Evolutionary conservation across 768 basidiomycete species (phyloP).

Genomic region (Amanita fuliginea): DNA sequence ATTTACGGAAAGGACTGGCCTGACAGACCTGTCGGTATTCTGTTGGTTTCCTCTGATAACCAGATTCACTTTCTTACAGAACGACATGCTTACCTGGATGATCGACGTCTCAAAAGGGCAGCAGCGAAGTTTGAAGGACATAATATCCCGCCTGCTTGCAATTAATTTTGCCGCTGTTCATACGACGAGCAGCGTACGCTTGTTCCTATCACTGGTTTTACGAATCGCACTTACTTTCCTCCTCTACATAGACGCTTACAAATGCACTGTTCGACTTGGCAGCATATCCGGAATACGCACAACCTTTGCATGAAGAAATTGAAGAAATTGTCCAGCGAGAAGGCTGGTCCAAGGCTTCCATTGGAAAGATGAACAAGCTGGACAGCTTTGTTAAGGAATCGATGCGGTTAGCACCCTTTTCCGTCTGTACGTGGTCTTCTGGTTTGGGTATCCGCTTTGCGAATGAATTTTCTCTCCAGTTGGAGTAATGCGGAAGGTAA

Average conservation of each 20-base stretch:
- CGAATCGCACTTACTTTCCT: background rate
- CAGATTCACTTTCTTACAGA: slow-evolving; percentile 15
- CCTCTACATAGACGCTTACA: slow-evolving; percentile 20
- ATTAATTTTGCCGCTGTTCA: slow-evolving; percentile 33
- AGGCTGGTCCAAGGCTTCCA: slow-evolving; percentile 24
- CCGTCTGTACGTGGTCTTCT: slow-evolving; percentile 10
- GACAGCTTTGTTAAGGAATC: slow-evolving; percentile 37
- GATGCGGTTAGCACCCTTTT: slow-evolving; percentile 15
- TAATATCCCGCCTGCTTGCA: slow-evolving; percentile 23
- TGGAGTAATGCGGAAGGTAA: slow-evolving; percentile 15
- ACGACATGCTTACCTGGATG: slow-evolving; percentile 37
- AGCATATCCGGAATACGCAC: slow-evolving; percentile 19
- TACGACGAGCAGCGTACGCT: slow-evolving; percentile 27
- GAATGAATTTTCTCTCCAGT: slow-evolving; percentile 11
- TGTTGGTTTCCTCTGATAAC: background rate
- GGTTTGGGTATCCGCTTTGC: slow-evolving; percentile 10
- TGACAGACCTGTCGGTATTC: slow-evolving; percentile 17
- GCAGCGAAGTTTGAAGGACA: slow-evolving; percentile 15
- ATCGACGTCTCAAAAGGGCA: slow-evolving; percentile 24
- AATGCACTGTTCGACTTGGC: slow-evolving; percentile 27
- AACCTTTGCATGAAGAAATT: slow-evolving; percentile 31
- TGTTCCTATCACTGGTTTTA: background rate
- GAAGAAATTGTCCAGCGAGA: slow-evolving; percentile 22
- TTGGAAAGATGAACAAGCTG: slow-evolving; percentile 29
- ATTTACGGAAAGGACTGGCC: slow-evolving; percentile 17